Evolutionary conservation across 1,139 yeast genomes (phyloP).

Genomic region (Kurtzmaniella quercitrusa): DNA sequence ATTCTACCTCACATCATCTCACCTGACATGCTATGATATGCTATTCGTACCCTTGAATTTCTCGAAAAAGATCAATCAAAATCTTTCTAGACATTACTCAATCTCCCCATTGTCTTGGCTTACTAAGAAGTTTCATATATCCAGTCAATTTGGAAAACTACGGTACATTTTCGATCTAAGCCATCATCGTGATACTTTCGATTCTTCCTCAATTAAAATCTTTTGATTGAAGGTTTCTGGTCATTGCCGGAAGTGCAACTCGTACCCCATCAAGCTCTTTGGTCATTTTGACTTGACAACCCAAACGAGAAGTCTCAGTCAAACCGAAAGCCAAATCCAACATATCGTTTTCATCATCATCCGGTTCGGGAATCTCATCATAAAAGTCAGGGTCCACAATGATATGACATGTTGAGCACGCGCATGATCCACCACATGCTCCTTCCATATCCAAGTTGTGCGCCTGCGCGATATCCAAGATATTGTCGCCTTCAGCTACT

Average conservation of each 20-base stretch:
- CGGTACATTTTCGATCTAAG: too few relatives aligned
- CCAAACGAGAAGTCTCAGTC: slow-evolving; percentile 92
- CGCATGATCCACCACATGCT: slow-evolving; percentile 99
- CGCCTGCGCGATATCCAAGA: slow-evolving; percentile 93
- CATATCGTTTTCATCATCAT: slow-evolving; percentile 98
- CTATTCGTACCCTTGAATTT: too few relatives aligned
- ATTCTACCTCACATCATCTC: too few relatives aligned
- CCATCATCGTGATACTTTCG: too few relatives aligned
- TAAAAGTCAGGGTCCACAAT: slow-evolving; percentile 93
- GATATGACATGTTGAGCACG: slow-evolving; percentile 96
- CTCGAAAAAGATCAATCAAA: too few relatives aligned
- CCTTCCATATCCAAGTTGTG: slow-evolving; percentile 94
- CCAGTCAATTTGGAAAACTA: too few relatives aligned
- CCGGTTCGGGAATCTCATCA: slow-evolving; percentile 90
- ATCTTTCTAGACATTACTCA: too few relatives aligned
- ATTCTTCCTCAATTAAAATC: slow-evolving; percentile 52
- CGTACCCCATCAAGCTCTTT: slow-evolving; percentile 89
- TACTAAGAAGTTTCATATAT: too few relatives aligned
- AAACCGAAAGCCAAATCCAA: slow-evolving; percentile 94
- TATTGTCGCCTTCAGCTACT: slow-evolving; percentile 88
- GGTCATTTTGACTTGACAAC: slow-evolving; percentile 88
- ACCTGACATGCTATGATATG: too few relatives aligned
- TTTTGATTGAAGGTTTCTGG: slow-evolving; percentile 78
- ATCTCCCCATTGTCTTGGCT: too few relatives aligned
- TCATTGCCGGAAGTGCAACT: slow-evolving; percentile 97